Evolutionary conservation across 805 yeast genomes (phyloP).

Genomic region (Candida schatavii): DNA sequence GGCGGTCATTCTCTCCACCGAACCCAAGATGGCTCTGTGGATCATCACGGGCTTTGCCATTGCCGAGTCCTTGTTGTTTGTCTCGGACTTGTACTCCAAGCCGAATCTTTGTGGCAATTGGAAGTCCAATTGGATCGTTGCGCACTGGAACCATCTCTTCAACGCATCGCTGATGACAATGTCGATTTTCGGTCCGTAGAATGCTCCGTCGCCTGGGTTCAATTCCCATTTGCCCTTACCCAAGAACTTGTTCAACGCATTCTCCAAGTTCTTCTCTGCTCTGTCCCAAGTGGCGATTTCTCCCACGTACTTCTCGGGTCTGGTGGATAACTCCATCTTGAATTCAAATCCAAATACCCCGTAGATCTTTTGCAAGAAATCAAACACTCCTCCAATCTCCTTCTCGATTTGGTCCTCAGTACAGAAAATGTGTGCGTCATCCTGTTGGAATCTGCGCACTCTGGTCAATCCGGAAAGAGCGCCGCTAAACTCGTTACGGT

Average conservation of each 20-base stretch:
- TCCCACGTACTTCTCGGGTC: conserved; percentile 96
- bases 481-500: conserved; percentile 95
- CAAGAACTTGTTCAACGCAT: conserved; percentile 73
- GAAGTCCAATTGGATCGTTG: conserved; percentile 98
- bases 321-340: conserved; percentile 94
- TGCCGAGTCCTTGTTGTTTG: conserved; percentile 54
- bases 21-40: conserved; percentile 97
- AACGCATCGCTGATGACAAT: conserved; percentile 93
- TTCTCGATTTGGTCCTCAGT: conserved; percentile 82
- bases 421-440: conserved; percentile 98
- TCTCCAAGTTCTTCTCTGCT: conserved; percentile 83
- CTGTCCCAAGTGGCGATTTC: conserved; percentile 90
- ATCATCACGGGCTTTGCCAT: conserved; percentile 95
- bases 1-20: conserved; percentile 99
- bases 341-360: conserved; percentile 93
- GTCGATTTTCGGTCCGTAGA: conserved; percentile 95
- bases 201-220: conserved; percentile 97
- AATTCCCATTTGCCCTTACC: conserved; percentile 88
- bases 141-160: conserved; percentile 98
- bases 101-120: conserved; percentile 95
- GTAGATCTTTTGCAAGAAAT: conserved; percentile 79
- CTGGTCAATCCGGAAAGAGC: conserved; percentile 89
- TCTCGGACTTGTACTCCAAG: conserved; percentile 71
- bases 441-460: conserved; percentile 98
- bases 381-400: conserved; percentile 82